Evolutionary conservation across 1,284 basidiomycete species (phyloP).

Genomic region (Ustilago curta): DNA sequence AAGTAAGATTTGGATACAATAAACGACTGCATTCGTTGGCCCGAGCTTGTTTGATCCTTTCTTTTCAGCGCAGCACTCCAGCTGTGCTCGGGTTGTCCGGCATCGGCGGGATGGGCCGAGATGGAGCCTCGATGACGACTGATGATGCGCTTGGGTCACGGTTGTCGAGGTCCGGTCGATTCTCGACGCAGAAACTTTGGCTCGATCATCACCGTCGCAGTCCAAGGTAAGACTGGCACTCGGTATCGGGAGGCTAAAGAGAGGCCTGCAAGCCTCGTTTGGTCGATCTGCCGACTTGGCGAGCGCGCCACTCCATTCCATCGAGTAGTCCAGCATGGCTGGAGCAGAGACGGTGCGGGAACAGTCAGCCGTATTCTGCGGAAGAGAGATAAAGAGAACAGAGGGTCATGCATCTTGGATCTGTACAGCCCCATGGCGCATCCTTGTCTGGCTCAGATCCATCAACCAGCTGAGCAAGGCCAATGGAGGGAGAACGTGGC

Average conservation of each 20-base stretch:
- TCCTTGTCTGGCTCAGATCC: not conserved
- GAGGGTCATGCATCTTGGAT: too few relatives aligned
- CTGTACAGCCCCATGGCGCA: too few relatives aligned
- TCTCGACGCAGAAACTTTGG: slow-evolving; percentile 12
- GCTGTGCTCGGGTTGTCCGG: not conserved
- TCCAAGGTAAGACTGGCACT: too few relatives aligned
- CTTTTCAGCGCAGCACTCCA: not conserved
- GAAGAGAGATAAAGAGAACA: too few relatives aligned
- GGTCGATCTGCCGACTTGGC: not conserved
- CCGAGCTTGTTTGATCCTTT: slow-evolving; percentile 15
- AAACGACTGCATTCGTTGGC: not conserved
- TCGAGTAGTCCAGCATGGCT: not conserved
- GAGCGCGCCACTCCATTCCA: not conserved
- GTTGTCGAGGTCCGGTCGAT: slow-evolving; percentile 21
- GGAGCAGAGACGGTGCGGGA: not conserved
- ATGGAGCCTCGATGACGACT: slow-evolving; percentile 10
- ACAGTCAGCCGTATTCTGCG: too few relatives aligned
- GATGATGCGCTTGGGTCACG: not conserved
- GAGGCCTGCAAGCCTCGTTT: not conserved
- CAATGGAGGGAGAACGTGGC: not conserved
- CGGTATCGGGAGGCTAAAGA: not conserved
- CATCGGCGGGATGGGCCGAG: slow-evolving; percentile 7
- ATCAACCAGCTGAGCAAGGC: not conserved
- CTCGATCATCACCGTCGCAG: slow-evolving; percentile 26
- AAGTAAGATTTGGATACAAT: slow-evolving; percentile 22